These are phyloP conservation scores for Brassica balearica DNA, from an alignment of 441 rosid genomes.

Conservation along the genomic window DNA sequence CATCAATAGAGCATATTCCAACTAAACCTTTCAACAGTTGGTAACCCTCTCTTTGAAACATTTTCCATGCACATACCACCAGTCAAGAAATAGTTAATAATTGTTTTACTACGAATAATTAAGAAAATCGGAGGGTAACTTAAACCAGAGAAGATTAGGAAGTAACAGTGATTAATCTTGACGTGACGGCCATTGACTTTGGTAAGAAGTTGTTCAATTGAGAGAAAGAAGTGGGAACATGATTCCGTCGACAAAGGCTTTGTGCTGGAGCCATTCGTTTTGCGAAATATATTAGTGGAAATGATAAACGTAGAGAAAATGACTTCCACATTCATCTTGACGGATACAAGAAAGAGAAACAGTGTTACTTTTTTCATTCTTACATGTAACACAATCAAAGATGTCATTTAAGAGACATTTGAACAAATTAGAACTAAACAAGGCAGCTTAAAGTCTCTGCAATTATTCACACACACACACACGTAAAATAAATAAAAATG, in stretches of 20 bases:
- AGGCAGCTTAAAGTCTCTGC: neutral
- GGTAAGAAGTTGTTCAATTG: slow-evolving; percentile 1
- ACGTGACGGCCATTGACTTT: slow-evolving; percentile 29
- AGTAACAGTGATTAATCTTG: neutral
- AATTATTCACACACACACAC: neutral
- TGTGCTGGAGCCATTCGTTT: slow-evolving; percentile 9
- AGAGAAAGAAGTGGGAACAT: slow-evolving; percentile 20
- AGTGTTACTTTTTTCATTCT: neutral
- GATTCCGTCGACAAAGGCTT: slow-evolving; percentile 12
- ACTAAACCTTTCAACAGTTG: slow-evolving; percentile 10
- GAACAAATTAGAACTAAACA: neutral
- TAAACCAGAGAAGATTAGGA: slow-evolving; percentile 16
- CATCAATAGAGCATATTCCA: slow-evolving; percentile 31
- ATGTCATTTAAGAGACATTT: neutral
- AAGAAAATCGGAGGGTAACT: neutral
- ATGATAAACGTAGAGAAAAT: slow-evolving; percentile 12
- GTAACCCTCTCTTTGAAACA: neutral
- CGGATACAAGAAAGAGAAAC: neutral
- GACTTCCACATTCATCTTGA: slow-evolving; percentile 10
- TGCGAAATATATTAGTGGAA: slow-evolving; percentile 20
- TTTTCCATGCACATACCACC: neutral
- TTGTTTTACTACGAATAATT: neutral
- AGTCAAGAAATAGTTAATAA: neutral
- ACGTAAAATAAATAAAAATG: neutral
- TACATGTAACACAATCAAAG: neutral